phyloP scores from a whole-genome alignment of 768 basidiomycete genomes.

The Roridomyces roridus region DNA sequence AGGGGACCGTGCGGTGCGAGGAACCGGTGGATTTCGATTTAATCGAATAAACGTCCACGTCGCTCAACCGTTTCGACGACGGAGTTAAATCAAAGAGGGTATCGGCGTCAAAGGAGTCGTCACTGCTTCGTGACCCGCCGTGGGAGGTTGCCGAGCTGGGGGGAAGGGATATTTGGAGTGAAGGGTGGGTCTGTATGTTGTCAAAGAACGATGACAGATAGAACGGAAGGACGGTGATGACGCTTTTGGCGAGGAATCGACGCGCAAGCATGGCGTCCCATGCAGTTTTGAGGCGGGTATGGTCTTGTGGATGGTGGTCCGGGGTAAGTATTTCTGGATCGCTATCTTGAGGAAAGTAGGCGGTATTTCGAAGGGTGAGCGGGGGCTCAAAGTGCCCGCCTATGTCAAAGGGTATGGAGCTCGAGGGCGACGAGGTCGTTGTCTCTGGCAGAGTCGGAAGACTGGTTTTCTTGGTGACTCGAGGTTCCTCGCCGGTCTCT shows the following conservation, averaged over 20 bases:
- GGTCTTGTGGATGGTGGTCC: constrained; percentile 59
- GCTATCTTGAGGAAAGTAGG: constrained; percentile 17
- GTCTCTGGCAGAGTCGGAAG: constrained; percentile 33
- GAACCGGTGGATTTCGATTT: constrained; percentile 14
- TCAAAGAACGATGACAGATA: constrained; percentile 65
- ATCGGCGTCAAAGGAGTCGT: constrained; percentile 31
- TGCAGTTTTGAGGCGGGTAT: constrained; percentile 61
- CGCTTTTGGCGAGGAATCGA: constrained; percentile 59
- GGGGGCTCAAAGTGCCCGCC: constrained; percentile 23
- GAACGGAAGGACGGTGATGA: constrained; percentile 68
- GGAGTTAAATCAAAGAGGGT: constrained; percentile 31
- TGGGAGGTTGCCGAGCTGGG: constrained; percentile 10
- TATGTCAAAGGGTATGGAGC: constrained; percentile 20
- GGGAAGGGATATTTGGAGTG: constrained; percentile 18
- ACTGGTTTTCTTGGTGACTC: constrained; percentile 28
- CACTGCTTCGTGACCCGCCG: constrained; percentile 15
- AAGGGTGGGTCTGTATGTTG: constrained; percentile 52
- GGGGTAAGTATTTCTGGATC: constrained; percentile 11
- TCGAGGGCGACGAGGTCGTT: constrained; percentile 12
- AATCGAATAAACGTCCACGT: constrained; percentile 24
- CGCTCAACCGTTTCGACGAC: constrained; percentile 17
- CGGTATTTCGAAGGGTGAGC: constrained; percentile 18
- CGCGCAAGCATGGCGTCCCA: constrained; percentile 73
- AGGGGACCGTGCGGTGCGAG: constrained; percentile 36
- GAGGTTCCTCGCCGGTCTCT: constrained; percentile 25